Percentiles rank a stretch among this genome's conserved stretches.
These are phyloP conservation scores for Melanopsichium pennsylvanicum DNA, from an alignment of 1,284 basidiomycete species.

Conservation along the genomic window DNA sequence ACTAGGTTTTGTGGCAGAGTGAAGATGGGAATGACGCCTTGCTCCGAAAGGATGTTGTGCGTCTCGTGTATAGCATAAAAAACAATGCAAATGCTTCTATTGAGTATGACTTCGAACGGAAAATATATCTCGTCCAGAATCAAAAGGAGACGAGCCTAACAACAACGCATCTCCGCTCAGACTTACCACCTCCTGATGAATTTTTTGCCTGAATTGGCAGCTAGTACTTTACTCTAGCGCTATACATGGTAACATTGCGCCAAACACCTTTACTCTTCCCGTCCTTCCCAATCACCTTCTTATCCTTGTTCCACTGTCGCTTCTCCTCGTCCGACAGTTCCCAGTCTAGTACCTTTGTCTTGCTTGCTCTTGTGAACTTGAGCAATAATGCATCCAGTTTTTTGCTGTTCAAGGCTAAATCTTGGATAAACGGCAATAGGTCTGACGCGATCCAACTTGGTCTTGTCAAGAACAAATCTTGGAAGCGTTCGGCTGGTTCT, in stretches of 20 bases:
- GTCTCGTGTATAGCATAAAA: no score
- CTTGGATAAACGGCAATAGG: slow-evolving; percentile 65
- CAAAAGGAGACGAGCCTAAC: no score
- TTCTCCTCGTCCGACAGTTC: slow-evolving; percentile 32
- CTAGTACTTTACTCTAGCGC: slow-evolving; percentile 48
- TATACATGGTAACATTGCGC: slow-evolving; percentile 43
- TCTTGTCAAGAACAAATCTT: slow-evolving; percentile 59
- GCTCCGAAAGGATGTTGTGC: no score
- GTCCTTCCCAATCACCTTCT: slow-evolving; percentile 21
- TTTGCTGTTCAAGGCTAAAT: slow-evolving; percentile 42
- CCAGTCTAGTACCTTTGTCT: slow-evolving; percentile 41
- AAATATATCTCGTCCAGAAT: no score
- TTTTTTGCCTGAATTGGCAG: no score
- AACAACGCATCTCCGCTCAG: no score
- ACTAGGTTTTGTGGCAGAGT: no score
- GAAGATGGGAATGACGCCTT: no score
- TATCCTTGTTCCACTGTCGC: slow-evolving; percentile 31
- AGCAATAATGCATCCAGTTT: slow-evolving; percentile 50
- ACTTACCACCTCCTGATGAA: no score
- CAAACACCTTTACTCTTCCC: slow-evolving; percentile 21
- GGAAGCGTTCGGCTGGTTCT: slow-evolving; percentile 59
- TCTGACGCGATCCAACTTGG: slow-evolving; percentile 60
- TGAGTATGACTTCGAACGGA: no score
- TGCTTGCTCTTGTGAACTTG: slow-evolving; percentile 47
- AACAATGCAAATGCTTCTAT: no score